Evolutionary conservation across 345 rosid species (phyloP).

Genomic region (Acer saccharum): DNA sequence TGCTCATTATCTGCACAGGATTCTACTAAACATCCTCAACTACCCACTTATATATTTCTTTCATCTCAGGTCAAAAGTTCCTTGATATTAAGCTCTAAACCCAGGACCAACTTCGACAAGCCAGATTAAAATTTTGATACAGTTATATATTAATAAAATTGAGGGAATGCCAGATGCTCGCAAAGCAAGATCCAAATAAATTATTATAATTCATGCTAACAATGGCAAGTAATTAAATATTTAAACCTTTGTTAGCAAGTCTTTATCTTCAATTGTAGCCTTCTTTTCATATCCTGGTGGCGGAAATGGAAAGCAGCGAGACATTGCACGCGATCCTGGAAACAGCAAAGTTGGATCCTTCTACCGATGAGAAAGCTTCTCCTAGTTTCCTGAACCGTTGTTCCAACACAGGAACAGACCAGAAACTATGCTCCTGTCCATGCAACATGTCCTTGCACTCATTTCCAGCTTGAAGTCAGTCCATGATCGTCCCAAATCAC

Average conservation of each 20-base stretch:
- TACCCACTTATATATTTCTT: background rate
- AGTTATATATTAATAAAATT: background rate
- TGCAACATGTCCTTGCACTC: slow-evolving; percentile 56
- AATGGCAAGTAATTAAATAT: background rate
- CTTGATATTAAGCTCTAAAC: background rate
- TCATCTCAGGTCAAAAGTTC: background rate
- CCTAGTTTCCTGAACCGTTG: slow-evolving; percentile 40
- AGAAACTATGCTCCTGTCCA: slow-evolving; percentile 54
- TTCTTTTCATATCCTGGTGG: slow-evolving; percentile 48
- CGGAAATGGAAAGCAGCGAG: slow-evolving; percentile 51
- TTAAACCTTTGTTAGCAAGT: slow-evolving; percentile 38
- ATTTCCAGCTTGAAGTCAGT: slow-evolving; percentile 44
- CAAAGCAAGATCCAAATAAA: background rate
- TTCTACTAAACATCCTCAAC: background rate
- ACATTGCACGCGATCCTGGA: slow-evolving; percentile 34
- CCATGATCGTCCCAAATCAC: slow-evolving; percentile 32
- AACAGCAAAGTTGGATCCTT: slow-evolving; percentile 35
- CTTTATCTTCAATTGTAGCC: slow-evolving; percentile 31
- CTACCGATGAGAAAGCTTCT: slow-evolving; percentile 27
- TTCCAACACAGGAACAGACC: slow-evolving; percentile 61
- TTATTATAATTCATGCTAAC: background rate
- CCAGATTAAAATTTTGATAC: background rate
- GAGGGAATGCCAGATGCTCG: background rate
- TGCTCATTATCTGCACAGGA: background rate
- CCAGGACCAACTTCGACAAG: background rate